phyloP scores from a whole-genome alignment of 306 rosid genomes.

The Prunus mume region DNA sequence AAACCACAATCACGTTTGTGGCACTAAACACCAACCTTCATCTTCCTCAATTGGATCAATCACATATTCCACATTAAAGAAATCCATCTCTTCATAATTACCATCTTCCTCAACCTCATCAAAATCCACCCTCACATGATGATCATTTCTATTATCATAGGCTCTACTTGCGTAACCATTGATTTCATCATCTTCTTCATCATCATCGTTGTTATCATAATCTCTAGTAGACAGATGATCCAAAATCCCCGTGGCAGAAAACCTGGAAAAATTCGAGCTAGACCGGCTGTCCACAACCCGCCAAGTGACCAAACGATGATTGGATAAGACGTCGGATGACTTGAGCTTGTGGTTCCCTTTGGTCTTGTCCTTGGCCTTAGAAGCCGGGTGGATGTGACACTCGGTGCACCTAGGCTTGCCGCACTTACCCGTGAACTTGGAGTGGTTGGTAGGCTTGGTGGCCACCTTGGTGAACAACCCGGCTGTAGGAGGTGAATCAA shows the following conservation, averaged over 20 bases:
- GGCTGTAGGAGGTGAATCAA: slow-evolving; percentile 49
- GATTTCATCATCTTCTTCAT: slow-evolving; percentile 1
- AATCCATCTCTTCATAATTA: slow-evolving; percentile 17
- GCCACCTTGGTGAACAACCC: slow-evolving; percentile 59
- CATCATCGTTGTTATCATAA: neutral
- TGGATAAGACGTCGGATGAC: slow-evolving; percentile 17
- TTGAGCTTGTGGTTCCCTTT: slow-evolving; percentile 57
- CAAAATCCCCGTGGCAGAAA: slow-evolving; percentile 39
- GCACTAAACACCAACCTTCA: slow-evolving; percentile 57
- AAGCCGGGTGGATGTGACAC: slow-evolving; percentile 49
- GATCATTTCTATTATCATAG: neutral
- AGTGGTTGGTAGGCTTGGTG: slow-evolving; percentile 68
- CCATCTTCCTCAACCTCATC: slow-evolving; percentile 11
- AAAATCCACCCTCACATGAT: neutral
- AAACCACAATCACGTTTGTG: slow-evolving; percentile 24
- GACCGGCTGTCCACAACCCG: slow-evolving; percentile 26
- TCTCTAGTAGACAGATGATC: slow-evolving; percentile 22
- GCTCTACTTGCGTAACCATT: neutral
- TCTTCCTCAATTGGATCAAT: slow-evolving; percentile 42
- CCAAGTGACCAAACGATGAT: slow-evolving; percentile 28
- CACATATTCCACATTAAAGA: slow-evolving; percentile 30
- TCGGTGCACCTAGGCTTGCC: slow-evolving; percentile 32
- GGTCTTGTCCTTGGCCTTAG: slow-evolving; percentile 56
- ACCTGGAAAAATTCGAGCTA: slow-evolving; percentile 13
- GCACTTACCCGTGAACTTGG: slow-evolving; percentile 76